A percentile compares a stretch with the other conserved stretches of the same genome.
Conservation (phyloP, 2,329 filamentous ascomycete genomes). For the Ophiostoma tasmaniense region DNA sequence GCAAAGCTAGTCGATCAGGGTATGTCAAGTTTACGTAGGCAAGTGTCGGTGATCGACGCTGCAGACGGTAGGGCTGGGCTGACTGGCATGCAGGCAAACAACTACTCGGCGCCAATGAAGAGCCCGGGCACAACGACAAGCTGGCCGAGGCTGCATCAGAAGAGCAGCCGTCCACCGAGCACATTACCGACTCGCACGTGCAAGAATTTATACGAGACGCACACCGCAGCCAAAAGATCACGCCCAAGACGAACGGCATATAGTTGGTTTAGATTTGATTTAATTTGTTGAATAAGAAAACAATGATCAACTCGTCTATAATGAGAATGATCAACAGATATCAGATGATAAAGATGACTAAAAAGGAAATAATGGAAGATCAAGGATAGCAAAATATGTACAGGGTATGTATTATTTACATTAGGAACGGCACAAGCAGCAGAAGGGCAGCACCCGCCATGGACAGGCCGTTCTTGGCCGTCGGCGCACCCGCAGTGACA, state of each 20-base stretch:
- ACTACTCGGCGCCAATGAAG: constrained; percentile 28
- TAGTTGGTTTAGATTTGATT: neutral
- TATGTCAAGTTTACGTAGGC: constrained; percentile 19
- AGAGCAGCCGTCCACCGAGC: constrained; percentile 31
- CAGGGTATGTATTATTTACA: neutral
- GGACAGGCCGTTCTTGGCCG: constrained; percentile 19
- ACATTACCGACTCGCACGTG: constrained; percentile 39
- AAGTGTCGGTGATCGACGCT: neutral
- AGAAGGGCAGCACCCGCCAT: constrained; percentile 14
- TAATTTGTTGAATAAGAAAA: neutral
- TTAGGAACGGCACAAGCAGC: constrained; percentile 11
- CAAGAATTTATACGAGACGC: constrained; percentile 47
- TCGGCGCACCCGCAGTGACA: constrained; percentile 17
- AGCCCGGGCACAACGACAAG: constrained; percentile 16
- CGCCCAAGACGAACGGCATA: neutral
- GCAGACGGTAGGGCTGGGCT: neutral
- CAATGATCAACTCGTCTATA: neutral
- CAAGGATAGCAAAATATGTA: neutral
- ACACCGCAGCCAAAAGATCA: constrained; percentile 33
- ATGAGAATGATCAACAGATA: neutral
- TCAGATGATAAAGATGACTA: neutral
- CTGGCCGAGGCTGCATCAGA: neutral
- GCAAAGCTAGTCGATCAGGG: constrained; percentile 35
- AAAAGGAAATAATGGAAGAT: neutral
- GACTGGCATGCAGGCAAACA: constrained; percentile 27